Conservation (phyloP, 129 eudicot genomes). For the Lactuca saligna region DNA sequence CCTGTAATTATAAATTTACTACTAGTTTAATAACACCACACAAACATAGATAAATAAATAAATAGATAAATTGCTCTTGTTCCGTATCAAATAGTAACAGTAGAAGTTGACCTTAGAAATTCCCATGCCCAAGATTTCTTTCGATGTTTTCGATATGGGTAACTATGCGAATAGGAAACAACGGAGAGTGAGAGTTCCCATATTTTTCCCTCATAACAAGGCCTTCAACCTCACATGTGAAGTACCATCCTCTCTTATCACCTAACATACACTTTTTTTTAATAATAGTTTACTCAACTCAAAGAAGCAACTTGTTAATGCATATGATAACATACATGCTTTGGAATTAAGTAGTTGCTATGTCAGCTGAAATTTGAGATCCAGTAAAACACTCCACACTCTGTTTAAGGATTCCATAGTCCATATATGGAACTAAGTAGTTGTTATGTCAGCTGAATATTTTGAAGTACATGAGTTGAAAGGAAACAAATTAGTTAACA, state of each 20-base stretch:
- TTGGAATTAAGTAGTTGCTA: conserved; percentile 45
- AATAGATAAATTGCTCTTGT: not conserved
- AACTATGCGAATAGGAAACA: conserved; percentile 61
- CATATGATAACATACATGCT: conserved; percentile 58
- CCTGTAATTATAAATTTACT: conserved; percentile 35
- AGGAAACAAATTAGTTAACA: too few species aligned
- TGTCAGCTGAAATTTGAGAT: too few species aligned
- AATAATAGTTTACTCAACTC: not conserved
- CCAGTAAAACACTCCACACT: too few species aligned
- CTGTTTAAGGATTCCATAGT: too few species aligned
- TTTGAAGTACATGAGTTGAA: too few species aligned
- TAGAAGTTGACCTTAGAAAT: conserved; percentile 56
- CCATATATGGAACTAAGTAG: too few species aligned
- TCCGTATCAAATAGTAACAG: not conserved
- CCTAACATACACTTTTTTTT: conserved; percentile 45
- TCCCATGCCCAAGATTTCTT: conserved; percentile 71
- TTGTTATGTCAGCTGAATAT: too few species aligned
- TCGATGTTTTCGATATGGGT: conserved; percentile 64
- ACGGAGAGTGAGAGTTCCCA: conserved; percentile 40
- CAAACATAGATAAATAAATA: not conserved
- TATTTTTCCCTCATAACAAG: conserved; percentile 57
- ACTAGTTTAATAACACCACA: not conserved
- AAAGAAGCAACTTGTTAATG: not conserved
- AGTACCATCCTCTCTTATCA: conserved; percentile 75
- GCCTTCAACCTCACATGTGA: conserved; percentile 76